phyloP scores from a whole-genome alignment of 2,329 filamentous ascomycete species.

The Ceratocystis huliohia region DNA sequence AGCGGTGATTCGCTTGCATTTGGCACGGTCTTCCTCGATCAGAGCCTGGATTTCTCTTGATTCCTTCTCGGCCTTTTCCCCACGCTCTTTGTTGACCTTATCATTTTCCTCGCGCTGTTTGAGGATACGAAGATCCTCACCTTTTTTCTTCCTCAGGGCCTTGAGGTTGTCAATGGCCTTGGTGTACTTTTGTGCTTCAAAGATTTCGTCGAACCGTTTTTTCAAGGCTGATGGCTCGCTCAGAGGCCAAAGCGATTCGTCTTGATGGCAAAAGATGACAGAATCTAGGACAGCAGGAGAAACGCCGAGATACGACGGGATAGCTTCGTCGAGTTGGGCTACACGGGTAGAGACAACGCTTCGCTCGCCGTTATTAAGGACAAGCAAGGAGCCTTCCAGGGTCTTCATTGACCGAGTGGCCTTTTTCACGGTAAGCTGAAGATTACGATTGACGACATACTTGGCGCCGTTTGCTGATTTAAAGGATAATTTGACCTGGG shows the following conservation, averaged over 20 bases:
- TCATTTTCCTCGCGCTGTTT: constrained; percentile 65
- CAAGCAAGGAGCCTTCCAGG: constrained; percentile 65
- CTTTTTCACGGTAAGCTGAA: constrained; percentile 82
- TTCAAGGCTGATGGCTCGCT: constrained; percentile 77
- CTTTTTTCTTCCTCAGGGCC: constrained; percentile 67
- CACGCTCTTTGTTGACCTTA: constrained; percentile 74
- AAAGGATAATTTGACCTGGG: constrained; percentile 85
- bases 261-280: constrained; percentile 97
- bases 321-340: constrained; percentile 67
- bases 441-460: constrained; percentile 70
- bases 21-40: constrained; percentile 47
- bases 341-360: constrained; percentile 66
- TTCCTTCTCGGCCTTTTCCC: constrained; percentile 55
- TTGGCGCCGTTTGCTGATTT: constrained; percentile 62
- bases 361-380: constrained; percentile 67
- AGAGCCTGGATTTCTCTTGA: constrained; percentile 52
- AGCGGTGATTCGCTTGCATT: constrained; percentile 44
- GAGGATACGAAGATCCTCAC: constrained; percentile 57
- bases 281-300: constrained; percentile 80
- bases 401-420: constrained; percentile 64
- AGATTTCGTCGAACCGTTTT: constrained; percentile 94
- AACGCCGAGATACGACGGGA: constrained; percentile 79
- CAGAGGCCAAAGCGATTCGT: constrained; percentile 94
- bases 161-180: constrained; percentile 97
- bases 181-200: constrained; percentile 92